Conservation (phyloP, 352 stramenopile species). For the Phytophthora boehmeriae region DNA sequence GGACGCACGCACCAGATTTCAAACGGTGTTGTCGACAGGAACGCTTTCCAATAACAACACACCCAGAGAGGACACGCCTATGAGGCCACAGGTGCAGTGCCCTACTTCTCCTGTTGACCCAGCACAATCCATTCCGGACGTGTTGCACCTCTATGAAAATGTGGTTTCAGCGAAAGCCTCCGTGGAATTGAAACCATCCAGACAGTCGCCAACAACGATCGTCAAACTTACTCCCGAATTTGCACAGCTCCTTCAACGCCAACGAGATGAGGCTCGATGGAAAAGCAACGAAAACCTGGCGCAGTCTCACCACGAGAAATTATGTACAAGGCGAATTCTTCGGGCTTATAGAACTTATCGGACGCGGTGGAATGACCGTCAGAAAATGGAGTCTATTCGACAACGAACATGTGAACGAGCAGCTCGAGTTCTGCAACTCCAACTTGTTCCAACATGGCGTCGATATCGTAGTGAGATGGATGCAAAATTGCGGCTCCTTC, state of each 20-base stretch:
- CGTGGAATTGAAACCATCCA: neutral
- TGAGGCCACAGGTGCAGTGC: neutral
- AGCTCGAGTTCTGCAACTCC: conserved; percentile 9
- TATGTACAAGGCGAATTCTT: neutral
- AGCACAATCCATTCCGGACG: neutral
- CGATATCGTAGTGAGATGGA: neutral
- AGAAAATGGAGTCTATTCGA: conserved; percentile 1
- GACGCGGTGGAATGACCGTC: neutral
- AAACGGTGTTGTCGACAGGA: conserved; percentile 1
- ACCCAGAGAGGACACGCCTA: neutral
- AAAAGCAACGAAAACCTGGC: conserved; percentile 1
- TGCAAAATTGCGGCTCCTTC: conserved; percentile 8
- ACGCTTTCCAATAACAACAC: conserved; percentile 1
- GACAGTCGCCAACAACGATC: neutral
- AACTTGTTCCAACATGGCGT: conserved; percentile 12
- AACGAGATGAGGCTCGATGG: conserved; percentile 2
- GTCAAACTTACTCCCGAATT: conserved; percentile 1
- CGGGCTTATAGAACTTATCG: neutral
- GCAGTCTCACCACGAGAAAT: neutral
- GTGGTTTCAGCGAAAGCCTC: conserved; percentile 29
- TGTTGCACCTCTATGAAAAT: conserved; percentile 45
- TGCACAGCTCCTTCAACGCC: conserved; percentile 1
- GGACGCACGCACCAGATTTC: conserved; percentile 32
- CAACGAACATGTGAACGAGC: neutral
- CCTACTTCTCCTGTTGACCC: neutral